Percentiles rank a stretch among this genome's conserved stretches.
phyloP scores from a whole-genome alignment of 345 rosid genomes.

The Eucalyptus caleyi region DNA sequence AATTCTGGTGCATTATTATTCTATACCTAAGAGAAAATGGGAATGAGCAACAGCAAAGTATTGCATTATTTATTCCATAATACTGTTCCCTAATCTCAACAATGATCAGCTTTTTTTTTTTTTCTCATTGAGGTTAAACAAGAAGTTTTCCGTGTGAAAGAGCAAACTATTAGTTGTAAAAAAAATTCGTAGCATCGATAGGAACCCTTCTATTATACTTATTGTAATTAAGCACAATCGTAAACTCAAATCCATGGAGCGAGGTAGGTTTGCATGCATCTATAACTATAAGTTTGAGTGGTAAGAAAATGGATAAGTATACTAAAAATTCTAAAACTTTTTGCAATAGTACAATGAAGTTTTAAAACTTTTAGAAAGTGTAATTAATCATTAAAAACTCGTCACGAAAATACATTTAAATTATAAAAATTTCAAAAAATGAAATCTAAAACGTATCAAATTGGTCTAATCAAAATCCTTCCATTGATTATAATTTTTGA shows the following conservation, averaged over 20 bases:
- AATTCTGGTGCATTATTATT: neutral
- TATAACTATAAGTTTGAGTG: neutral
- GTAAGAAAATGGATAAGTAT: too few relatives aligned
- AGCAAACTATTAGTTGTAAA: neutral
- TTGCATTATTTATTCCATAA: neutral
- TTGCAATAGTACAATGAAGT: accelerated
- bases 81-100: neutral
- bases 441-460: too few relatives aligned
- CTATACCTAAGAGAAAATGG: neutral
- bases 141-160: neutral
- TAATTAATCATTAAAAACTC: too few relatives aligned
- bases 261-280: neutral
- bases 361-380: too few relatives aligned
- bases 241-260: neutral
- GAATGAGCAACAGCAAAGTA: neutral
- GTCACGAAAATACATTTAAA: too few relatives aligned
- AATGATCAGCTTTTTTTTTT: neutral
- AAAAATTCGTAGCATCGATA: neutral
- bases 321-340: too few relatives aligned
- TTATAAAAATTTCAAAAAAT: too few relatives aligned
- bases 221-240: neutral
- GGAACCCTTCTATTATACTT: neutral
- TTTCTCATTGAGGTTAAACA: neutral
- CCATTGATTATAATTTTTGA: too few relatives aligned
- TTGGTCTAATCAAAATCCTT: accelerated